Percentiles rank a stretch among this genome's conserved stretches.
Evolutionary conservation across 768 basidiomycete genomes (phyloP).

Genomic region (Cyclocybe aegerita): DNA sequence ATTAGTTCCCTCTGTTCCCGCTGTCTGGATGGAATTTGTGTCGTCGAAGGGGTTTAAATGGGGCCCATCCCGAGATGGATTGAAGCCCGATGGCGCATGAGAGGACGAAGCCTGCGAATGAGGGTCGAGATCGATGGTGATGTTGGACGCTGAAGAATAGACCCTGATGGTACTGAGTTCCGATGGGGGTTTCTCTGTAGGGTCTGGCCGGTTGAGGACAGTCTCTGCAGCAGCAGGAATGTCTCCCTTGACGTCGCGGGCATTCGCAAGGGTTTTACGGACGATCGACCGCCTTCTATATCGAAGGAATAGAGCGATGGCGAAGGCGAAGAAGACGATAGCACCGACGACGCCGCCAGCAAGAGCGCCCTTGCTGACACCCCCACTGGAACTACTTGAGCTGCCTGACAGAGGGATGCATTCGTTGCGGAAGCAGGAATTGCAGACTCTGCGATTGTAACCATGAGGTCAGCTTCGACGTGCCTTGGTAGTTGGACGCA

Average conservation of each 20-base stretch:
- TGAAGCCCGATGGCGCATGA: slow-evolving; percentile 32
- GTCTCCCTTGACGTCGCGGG: slow-evolving; percentile 50
- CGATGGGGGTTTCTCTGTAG: slow-evolving; percentile 58
- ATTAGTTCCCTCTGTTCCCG: slow-evolving; percentile 77
- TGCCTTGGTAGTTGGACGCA: slow-evolving; percentile 25
- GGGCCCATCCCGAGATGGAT: slow-evolving; percentile 37
- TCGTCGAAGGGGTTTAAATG: slow-evolving; percentile 75
- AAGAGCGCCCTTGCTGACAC: slow-evolving; percentile 66
- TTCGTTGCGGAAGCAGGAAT: slow-evolving; percentile 47
- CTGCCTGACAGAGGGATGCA: slow-evolving; percentile 41
- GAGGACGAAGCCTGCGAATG: slow-evolving; percentile 37
- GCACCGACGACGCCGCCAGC: slow-evolving; percentile 73
- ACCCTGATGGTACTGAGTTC: slow-evolving; percentile 46
- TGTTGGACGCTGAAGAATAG: slow-evolving; percentile 44
- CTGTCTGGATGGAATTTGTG: slow-evolving; percentile 77
- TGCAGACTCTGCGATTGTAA: slow-evolving; percentile 50
- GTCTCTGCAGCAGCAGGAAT: slow-evolving; percentile 72
- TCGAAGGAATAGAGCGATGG: slow-evolving; percentile 53
- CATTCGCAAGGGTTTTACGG: slow-evolving; percentile 30
- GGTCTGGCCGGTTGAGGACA: slow-evolving; percentile 82
- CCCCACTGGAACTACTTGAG: slow-evolving; percentile 27
- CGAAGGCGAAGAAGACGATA: slow-evolving; percentile 56
- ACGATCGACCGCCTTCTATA: slow-evolving; percentile 60
- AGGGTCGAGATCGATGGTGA: slow-evolving; percentile 63
- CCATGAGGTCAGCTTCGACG: slow-evolving; percentile 1